These are phyloP conservation scores for Plasmodium gallinaceum DNA, from an alignment of 169 alveolate species.

Conservation along the genomic window DNA sequence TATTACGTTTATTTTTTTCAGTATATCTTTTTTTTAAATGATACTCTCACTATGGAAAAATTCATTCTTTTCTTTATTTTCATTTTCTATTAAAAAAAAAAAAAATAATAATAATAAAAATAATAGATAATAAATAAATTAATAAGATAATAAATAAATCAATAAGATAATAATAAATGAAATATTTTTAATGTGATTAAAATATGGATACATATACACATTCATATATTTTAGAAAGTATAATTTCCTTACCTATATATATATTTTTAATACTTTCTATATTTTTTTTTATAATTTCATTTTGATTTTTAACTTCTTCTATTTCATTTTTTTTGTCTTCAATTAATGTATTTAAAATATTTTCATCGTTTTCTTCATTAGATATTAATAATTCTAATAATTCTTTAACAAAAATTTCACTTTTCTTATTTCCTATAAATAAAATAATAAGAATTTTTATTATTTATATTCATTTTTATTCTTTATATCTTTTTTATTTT, in stretches of 20 bases:
- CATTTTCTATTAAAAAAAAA: not conserved
- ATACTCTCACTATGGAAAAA: too few relatives aligned
- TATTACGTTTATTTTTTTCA: too few relatives aligned
- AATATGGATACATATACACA: not conserved
- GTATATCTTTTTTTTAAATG: too few relatives aligned
- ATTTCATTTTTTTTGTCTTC: constrained; percentile 52
- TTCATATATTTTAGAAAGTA: not conserved
- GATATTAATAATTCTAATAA: constrained; percentile 36
- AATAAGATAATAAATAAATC: not conserved
- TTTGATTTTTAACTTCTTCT: constrained; percentile 26
- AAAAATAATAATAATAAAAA: not conserved
- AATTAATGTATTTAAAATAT: not conserved
- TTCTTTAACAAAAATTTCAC: constrained; percentile 43
- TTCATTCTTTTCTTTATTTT: too few relatives aligned
- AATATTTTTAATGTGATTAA: too few relatives aligned
- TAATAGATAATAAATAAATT: not conserved
- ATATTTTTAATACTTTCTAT: constrained; percentile 19
- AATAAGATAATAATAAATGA: too few relatives aligned
- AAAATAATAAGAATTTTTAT: not conserved
- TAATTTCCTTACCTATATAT: constrained; percentile 11
- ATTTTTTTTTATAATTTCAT: constrained; percentile 23
- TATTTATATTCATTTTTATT: not conserved
- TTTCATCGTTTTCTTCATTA: constrained; percentile 28
- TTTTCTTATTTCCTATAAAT: constrained; percentile 38
- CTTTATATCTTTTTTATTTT: not conserved